These are phyloP conservation scores for Nemania serpens DNA, from an alignment of 2,329 filamentous ascomycete species.

Conservation along the genomic window DNA sequence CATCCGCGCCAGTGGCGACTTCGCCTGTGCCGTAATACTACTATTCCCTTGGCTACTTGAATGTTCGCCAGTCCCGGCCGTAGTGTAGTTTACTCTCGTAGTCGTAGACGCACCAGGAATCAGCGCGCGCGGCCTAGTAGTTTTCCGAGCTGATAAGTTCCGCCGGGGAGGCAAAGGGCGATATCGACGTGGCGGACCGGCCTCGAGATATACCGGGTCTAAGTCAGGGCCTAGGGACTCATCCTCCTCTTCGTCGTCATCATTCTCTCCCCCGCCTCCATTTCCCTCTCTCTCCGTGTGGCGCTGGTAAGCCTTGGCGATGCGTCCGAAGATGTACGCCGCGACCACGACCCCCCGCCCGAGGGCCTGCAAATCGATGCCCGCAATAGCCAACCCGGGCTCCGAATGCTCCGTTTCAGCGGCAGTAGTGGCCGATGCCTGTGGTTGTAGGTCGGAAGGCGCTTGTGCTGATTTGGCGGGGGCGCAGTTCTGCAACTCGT, in stretches of 20 bases:
- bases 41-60: no score
- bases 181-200: conserved; percentile 9
- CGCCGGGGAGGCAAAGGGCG: not conserved
- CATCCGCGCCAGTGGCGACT: not conserved
- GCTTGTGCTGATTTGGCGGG: not conserved
- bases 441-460: not conserved
- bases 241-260: not conserved
- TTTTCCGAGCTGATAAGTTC: not conserved
- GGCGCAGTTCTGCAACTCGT: not conserved
- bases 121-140: not conserved
- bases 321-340: not conserved
- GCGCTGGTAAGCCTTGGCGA: conserved; percentile 9
- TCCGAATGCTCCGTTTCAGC: not conserved
- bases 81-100: not conserved
- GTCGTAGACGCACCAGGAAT: not conserved
- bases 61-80: not conserved
- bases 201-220: conserved; percentile 21
- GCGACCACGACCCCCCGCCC: not conserved
- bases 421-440: not conserved
- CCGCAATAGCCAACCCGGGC: not conserved
- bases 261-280: not conserved
- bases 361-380: conserved; percentile 2
- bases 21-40: not conserved
- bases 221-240: not conserved
- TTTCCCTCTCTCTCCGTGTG: not conserved